Conservation (phyloP, 2,329 filamentous ascomycete species). For the Neurospora sp. region DNA sequence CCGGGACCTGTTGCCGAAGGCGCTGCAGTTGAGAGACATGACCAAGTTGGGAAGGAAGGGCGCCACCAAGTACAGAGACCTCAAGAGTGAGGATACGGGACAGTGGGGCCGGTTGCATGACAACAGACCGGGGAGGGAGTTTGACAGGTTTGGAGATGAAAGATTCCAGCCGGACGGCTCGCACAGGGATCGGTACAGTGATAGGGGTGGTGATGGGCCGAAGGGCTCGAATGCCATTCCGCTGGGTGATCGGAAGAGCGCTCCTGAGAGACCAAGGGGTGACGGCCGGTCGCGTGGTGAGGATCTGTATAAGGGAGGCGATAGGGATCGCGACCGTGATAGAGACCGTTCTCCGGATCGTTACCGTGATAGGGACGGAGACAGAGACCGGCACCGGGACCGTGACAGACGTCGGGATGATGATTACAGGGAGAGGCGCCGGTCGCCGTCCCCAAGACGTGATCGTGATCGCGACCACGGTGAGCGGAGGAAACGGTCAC, state of each 20-base stretch:
- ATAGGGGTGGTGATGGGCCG: conserved; percentile 34
- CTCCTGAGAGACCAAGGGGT: conserved; percentile 17
- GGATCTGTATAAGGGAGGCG: conserved; percentile 21
- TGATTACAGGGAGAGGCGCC: conserved; percentile 25
- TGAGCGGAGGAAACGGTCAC: conserved; percentile 46
- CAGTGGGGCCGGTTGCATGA: conserved; percentile 63
- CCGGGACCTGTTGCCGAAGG: conserved; percentile 75
- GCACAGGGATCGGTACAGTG: conserved; percentile 36
- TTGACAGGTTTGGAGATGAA: conserved; percentile 44
- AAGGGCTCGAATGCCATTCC: conserved; percentile 64
- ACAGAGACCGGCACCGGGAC: conserved; percentile 22
- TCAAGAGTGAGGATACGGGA: conserved; percentile 84
- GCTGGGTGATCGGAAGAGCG: conserved; percentile 48
- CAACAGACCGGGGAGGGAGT: conserved; percentile 27
- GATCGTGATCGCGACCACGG: conserved; percentile 33
- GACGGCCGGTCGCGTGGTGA: conserved; percentile 23
- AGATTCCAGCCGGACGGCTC: conserved; percentile 58
- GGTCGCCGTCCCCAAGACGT: conserved; percentile 43
- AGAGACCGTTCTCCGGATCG: conserved; percentile 16
- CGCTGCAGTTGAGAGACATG: conserved; percentile 87
- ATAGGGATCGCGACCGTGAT: conserved; percentile 22
- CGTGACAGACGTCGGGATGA: conserved; percentile 22
- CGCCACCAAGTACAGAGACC: conserved; percentile 78
- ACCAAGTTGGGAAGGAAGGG: conserved; percentile 90
- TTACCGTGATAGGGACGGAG: conserved; percentile 19